Evolutionary conservation across 352 stramenopile genomes (phyloP), one percentile per base, ranked within the genome.

Genomic region (Phytophthora rubi): DNA sequence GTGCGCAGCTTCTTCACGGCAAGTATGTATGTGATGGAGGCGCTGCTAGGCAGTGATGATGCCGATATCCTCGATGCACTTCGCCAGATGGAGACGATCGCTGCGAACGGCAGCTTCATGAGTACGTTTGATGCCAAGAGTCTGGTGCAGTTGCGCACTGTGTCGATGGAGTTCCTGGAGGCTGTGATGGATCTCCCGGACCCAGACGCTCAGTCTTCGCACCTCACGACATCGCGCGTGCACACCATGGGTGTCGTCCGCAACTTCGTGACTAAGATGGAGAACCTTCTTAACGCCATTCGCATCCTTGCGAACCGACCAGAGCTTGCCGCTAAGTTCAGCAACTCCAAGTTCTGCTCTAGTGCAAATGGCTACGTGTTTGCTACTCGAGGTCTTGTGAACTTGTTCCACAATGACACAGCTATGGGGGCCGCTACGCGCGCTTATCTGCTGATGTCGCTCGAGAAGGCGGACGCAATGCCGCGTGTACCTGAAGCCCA

Each of bases 1-100:
- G 68, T 91, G 28, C 83, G 83, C n/a, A 91, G 82, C 65, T 90
- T 89, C 55, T 93, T 89, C 64, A 93, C 83, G n/a, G 83, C 85
- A 10, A 79, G 82, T 23, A 85, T 90, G 73, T 91, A 90, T 54
- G 83, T 93, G 18, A 83, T 93, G 76, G 83, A 90, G 21, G 78
- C 80, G 9, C 64, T 93, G 13, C 57, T 93, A 1, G 85, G 83
- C 28, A 90, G 73, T 35, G 80, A 89, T 49, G 85, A 93, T 61
- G 83, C 79, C 0, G 81, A 90, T 47, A 75, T 93, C 37, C 62
- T 93, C 4, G 83, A 93, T 39, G 85, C 74, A 0, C 66, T 93
- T 32, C 82, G 80, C 6, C 76, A 82, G 53, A 91, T 93, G 67
- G 85, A 93, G 48, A 70, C 74, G 30, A 86, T 93, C 67, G 83